Conservation (phyloP, 306 rosid species). For the Quercus berberidifolia region DNA sequence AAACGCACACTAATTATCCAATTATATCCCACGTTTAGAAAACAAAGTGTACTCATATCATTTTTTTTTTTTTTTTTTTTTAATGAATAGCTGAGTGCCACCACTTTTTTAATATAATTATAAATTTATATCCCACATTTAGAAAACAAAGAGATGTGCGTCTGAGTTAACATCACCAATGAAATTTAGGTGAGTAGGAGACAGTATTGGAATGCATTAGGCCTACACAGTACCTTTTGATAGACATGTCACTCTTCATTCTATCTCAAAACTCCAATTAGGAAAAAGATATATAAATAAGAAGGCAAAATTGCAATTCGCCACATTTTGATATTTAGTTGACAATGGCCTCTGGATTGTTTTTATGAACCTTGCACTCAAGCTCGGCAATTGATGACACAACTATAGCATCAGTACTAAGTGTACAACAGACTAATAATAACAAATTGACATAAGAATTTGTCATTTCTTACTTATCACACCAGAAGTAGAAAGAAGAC, state of each 20-base stretch:
- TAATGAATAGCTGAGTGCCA: no score
- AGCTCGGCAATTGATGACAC: not conserved
- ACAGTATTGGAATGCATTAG: not conserved
- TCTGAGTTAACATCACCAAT: not conserved
- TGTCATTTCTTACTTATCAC: slow-evolving; percentile 40
- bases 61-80: no score
- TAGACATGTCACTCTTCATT: no score
- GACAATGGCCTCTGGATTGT: not conserved
- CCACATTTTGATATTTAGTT: not conserved
- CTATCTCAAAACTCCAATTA: no score
- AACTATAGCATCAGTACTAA: not conserved
- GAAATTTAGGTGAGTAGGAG: not conserved
- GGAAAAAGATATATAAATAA: no score
- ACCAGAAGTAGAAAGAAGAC: slow-evolving; percentile 65
- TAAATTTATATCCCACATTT: not conserved
- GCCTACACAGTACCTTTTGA: not conserved
- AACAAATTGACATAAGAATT: not conserved
- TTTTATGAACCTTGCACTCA: not conserved
- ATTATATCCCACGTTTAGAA: not conserved
- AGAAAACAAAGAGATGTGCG: not conserved
- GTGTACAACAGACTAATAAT: not conserved
- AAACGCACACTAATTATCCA: not conserved
- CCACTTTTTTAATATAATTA: not conserved
- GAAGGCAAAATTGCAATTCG: not conserved
- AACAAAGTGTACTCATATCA: not conserved